These are phyloP conservation scores for Penicillium crustosum DNA, from an alignment of 2,329 filamentous ascomycete species.

Conservation along the genomic window DNA sequence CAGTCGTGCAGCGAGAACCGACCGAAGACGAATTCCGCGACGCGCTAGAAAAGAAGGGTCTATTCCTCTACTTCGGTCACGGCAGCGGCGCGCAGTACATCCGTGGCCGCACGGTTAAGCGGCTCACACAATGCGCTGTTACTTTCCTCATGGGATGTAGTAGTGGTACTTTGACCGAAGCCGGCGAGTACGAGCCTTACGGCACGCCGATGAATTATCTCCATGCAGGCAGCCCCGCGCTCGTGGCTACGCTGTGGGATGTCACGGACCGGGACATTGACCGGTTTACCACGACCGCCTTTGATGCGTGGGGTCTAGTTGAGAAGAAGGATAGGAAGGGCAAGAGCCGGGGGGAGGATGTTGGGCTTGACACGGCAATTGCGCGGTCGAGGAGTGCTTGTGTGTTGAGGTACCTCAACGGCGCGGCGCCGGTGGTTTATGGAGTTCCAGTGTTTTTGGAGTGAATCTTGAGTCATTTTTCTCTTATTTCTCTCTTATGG, in stretches of 20 bases:
- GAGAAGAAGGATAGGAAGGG: conserved; percentile 39
- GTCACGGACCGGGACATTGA: conserved; percentile 98
- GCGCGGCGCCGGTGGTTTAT: conserved; percentile 90
- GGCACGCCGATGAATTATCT: conserved; percentile 91
- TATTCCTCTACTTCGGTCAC: conserved; percentile 94
- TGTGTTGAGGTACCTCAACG: conserved; percentile 86
- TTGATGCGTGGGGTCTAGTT: conserved; percentile 84
- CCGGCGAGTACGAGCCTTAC: conserved; percentile 85
- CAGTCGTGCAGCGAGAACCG: conserved; percentile 68
- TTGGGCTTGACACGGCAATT: conserved; percentile 77
- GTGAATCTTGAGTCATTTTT: conserved; percentile 16
- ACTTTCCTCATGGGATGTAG: conserved; percentile 93
- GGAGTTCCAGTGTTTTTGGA: conserved; percentile 85
- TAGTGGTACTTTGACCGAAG: conserved; percentile 75
- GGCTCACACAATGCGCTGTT: conserved; percentile 73
- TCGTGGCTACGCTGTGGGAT: conserved; percentile 94
- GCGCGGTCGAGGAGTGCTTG: conserved; percentile 73
- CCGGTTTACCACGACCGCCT: conserved; percentile 74
- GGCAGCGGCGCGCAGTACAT: conserved; percentile 95
- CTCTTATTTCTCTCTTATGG: background rate
- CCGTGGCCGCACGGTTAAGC: conserved; percentile 76
- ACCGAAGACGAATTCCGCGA: conserved; percentile 74
- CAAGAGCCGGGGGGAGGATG: conserved; percentile 29
- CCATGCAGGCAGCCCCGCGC: conserved; percentile 78
- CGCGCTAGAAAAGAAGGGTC: conserved; percentile 64